phyloP scores from a whole-genome alignment of 2,329 filamentous ascomycete genomes.

The Trichoderma breve region DNA sequence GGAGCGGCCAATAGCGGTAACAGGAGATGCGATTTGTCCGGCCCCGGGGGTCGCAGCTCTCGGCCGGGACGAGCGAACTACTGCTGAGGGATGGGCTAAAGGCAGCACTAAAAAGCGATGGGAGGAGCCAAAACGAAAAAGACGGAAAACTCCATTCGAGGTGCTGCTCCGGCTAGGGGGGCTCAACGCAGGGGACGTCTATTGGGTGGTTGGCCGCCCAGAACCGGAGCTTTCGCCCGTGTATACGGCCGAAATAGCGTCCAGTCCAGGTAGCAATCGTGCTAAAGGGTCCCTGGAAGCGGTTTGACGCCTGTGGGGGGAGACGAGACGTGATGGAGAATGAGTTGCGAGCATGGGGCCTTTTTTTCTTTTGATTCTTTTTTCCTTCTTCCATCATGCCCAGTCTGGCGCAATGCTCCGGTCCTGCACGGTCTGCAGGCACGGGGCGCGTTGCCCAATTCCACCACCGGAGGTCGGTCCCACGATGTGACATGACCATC shows the following conservation, averaged over 20 bases:
- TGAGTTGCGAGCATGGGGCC: not conserved
- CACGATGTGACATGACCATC: not conserved
- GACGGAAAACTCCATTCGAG: not conserved
- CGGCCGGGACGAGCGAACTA: slow-evolving; percentile 7
- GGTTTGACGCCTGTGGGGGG: not conserved
- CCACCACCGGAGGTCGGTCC: not conserved
- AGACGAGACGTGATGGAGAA: not conserved
- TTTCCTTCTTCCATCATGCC: not conserved
- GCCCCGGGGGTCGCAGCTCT: not conserved
- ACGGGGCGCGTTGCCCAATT: not conserved
- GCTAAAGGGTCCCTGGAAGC: not conserved
- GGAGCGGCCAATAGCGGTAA: not conserved
- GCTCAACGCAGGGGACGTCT: not conserved
- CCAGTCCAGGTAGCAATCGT: not conserved
- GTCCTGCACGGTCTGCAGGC: not conserved
- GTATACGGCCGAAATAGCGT: not conserved
- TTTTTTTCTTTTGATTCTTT: not conserved
- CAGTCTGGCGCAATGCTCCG: not conserved
- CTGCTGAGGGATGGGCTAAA: not conserved
- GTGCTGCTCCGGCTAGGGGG: not conserved
- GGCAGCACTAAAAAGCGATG: not conserved
- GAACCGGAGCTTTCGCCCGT: not conserved
- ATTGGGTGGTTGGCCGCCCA: not conserved
- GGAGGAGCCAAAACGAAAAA: not conserved
- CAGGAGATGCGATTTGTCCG: not conserved